Evolutionary conservation across 2,329 filamentous ascomycete species (phyloP).

Genomic region (Sporothrix variecibatus): DNA sequence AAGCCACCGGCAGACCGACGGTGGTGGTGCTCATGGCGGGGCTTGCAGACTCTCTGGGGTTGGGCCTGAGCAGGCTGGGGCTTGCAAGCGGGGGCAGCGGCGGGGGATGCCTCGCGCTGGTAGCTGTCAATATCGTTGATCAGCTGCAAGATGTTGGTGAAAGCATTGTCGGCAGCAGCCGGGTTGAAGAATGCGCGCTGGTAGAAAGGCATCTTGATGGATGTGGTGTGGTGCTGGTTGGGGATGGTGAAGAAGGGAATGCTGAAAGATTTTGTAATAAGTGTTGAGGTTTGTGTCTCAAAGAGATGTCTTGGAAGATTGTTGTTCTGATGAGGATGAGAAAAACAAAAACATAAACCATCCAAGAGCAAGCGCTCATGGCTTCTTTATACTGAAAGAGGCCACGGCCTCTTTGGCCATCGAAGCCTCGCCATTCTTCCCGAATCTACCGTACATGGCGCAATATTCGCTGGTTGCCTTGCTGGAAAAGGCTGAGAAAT

Average conservation of each 20-base stretch:
- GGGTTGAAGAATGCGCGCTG: slow-evolving; percentile 46
- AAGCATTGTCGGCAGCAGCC: slow-evolving; percentile 31
- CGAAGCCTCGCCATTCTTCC: slow-evolving; percentile 20
- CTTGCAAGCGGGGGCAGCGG: slow-evolving; percentile 24
- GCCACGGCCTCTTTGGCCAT: background rate
- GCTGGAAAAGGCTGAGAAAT: background rate
- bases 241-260: slow-evolving; percentile 29
- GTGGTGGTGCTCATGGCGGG: background rate
- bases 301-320: background rate
- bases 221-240: slow-evolving; percentile 29
- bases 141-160: slow-evolving; percentile 57
- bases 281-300: background rate
- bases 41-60: slow-evolving; percentile 16
- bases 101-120: slow-evolving; percentile 42
- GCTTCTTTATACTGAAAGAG: slow-evolving; percentile 23
- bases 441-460: slow-evolving; percentile 15
- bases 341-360: background rate
- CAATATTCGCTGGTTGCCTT: slow-evolving; percentile 6
- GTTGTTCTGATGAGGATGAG: slow-evolving; percentile 18
- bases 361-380: background rate
- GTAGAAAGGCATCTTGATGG: slow-evolving; percentile 62
- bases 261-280: slow-evolving; percentile 22
- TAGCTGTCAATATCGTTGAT: slow-evolving; percentile 64
- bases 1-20: slow-evolving; percentile 30
- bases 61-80: slow-evolving; percentile 20